Evolutionary conservation across 2,329 filamentous ascomycete species (phyloP).

Genomic region (Exophiala oligosperma): DNA sequence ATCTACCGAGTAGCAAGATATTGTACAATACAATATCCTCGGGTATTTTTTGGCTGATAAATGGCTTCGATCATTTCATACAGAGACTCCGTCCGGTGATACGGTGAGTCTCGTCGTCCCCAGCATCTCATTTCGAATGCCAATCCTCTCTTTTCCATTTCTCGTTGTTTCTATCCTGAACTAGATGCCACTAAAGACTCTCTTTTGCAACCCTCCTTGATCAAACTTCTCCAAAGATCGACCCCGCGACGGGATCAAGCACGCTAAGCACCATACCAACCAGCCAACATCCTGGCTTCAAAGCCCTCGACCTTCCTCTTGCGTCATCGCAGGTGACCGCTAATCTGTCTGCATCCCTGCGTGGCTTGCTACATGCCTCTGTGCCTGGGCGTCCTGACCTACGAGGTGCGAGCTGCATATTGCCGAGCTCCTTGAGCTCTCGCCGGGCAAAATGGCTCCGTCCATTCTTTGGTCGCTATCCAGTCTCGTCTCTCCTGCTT

Average conservation of each 20-base stretch:
- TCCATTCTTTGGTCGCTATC: conserved; percentile 1
- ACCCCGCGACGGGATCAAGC: neutral
- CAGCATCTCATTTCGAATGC: too few relatives aligned
- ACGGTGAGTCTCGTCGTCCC: too few relatives aligned
- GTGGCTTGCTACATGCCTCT: neutral
- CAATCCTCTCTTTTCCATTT: too few relatives aligned
- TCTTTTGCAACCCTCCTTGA: neutral
- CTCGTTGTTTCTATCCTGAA: too few relatives aligned
- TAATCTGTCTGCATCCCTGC: neutral
- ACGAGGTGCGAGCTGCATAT: neutral
- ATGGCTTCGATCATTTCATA: too few relatives aligned
- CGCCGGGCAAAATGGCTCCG: conserved; percentile 12
- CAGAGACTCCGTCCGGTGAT: too few relatives aligned
- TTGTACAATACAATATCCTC: too few relatives aligned
- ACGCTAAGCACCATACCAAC: neutral
- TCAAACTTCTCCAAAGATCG: neutral
- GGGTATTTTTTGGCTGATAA: too few relatives aligned
- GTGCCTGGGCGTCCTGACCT: neutral
- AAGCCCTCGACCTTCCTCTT: neutral
- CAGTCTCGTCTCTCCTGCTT: conserved; percentile 1
- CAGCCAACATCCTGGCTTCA: neutral
- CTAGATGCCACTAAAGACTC: neutral
- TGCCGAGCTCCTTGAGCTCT: neutral
- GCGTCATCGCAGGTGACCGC: neutral
- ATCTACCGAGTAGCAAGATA: too few relatives aligned